Base-by-base conservation (phyloP, 2,329 filamentous ascomycete species). In the Diaporthe sp. region DNA sequence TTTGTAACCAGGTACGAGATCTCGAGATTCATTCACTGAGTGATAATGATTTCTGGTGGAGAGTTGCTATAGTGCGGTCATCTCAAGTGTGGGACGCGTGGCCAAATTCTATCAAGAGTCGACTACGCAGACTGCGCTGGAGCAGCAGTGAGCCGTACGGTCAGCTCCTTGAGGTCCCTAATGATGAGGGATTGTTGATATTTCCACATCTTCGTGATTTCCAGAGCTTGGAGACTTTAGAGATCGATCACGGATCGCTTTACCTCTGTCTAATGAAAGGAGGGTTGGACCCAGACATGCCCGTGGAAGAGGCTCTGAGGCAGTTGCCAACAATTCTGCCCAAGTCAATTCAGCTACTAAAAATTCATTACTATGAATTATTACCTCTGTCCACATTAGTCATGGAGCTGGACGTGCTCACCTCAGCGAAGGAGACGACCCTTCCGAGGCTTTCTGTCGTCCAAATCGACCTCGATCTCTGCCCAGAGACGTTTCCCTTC, bases 401-500 rank as follows among this genome's bases (percentile, higher is more conserved):
- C 15, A 4, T 61, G 3, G 58, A 42, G 12, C 37, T 61, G 9
- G 58, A 61, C 25, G 58, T 8, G n/a, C 58, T 44, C 1, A 37
- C 58, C 25, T n/a, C 9, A 12, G 58, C 37, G 15, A 63, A 63
- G 37, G 27, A 9, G 39, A 30, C 7, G 8, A 12, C 25, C 10
- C 58, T 63, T 2, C 58, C 15, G 4, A 44, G 10, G 9, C 37
- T 63, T 42, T 44, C 58, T 9, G 8, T 44, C 15, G 6, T 63
- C 9, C n/a, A 63, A 10, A 44, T 44, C 17, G 58, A 61, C n/a
- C 19, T 47, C 22, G 19, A 47, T n/a, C 19, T 9, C 19, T 3
- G 19, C 7, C 44, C 19, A 10, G 1, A 2, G 2, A 3, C 2
- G 1, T 22, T 47, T 19, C 19, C 7, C 19, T 3, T 8, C 6